Conservation (phyloP, 495 filamentous ascomycete species). For the Terfezia claveryi region DNA sequence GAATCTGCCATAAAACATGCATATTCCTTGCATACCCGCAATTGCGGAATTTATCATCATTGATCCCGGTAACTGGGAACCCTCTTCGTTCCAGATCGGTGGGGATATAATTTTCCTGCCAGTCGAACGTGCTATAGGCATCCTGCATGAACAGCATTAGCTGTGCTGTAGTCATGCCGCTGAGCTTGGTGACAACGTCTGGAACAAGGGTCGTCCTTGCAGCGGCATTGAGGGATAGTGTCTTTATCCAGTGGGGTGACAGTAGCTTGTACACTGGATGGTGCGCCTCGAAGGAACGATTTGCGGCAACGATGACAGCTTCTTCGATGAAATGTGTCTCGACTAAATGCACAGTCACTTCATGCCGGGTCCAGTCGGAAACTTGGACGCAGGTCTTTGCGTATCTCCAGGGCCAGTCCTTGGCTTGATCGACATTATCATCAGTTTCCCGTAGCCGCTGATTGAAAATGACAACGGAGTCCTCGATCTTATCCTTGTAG, state of each 20-base stretch:
- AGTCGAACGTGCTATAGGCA: conserved; percentile 10
- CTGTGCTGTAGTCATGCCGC: conserved; percentile 20
- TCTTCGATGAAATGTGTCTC: conserved; percentile 29
- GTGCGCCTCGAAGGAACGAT: conserved; percentile 22
- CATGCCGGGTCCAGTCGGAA: conserved; percentile 29
- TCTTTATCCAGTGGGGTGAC: conserved; percentile 29
- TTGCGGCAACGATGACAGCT: conserved; percentile 26
- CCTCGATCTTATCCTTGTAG: conserved; percentile 23
- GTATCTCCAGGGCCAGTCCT: conserved; percentile 31
- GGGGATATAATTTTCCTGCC: conserved; percentile 25
- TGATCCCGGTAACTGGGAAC: conserved; percentile 14
- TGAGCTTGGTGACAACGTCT: conserved; percentile 19
- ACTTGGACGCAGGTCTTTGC: conserved; percentile 29
- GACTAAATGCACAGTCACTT: conserved; percentile 26
- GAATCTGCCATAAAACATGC: conserved; percentile 21
- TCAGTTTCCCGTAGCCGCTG: conserved; percentile 15
- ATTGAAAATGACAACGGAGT: conserved; percentile 29
- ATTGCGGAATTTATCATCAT: conserved; percentile 22
- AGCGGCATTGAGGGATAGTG: conserved; percentile 28
- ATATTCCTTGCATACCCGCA: conserved; percentile 28
- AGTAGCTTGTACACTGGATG: conserved; percentile 26
- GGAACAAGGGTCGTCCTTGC: conserved; percentile 27
- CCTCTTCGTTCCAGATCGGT: conserved; percentile 25
- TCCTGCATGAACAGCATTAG: neutral
- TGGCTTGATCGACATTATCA: conserved; percentile 2